phyloP scores from a whole-genome alignment of 176 grass and related monocot species.

The Neostapfia colusana region DNA sequence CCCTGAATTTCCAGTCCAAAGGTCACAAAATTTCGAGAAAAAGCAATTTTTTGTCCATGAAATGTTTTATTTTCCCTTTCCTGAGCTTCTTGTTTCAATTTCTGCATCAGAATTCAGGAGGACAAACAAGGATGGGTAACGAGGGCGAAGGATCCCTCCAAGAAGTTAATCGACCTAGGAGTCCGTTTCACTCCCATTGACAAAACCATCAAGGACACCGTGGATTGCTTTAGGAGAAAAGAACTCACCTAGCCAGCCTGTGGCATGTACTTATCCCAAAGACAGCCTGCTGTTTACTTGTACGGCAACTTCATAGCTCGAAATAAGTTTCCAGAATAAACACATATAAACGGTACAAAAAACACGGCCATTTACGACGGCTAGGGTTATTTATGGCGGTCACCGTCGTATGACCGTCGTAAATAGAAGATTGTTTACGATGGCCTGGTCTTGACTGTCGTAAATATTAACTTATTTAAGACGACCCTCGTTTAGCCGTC shows the following conservation, averaged over 20 bases:
- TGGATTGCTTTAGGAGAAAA: constrained; percentile 55
- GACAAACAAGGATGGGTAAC: constrained; percentile 58
- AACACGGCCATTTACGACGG: too few relatives aligned
- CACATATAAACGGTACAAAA: too few relatives aligned
- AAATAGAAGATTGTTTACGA: too few relatives aligned
- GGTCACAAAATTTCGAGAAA: constrained; percentile 23
- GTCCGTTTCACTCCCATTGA: constrained; percentile 46
- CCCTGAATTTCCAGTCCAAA: constrained; percentile 46
- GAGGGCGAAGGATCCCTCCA: constrained; percentile 40
- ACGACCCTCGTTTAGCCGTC: too few relatives aligned
- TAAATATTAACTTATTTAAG: too few relatives aligned
- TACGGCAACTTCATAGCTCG: too few relatives aligned
- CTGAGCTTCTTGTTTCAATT: not conserved
- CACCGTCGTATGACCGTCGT: too few relatives aligned
- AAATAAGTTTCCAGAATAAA: too few relatives aligned
- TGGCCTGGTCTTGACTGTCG: too few relatives aligned
- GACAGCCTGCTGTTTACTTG: too few relatives aligned
- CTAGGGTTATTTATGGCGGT: too few relatives aligned
- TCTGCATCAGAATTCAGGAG: constrained; percentile 38
- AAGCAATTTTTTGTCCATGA: not conserved
- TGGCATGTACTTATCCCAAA: too few relatives aligned
- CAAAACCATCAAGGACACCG: constrained; percentile 43
- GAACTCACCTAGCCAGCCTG: constrained; percentile 35
- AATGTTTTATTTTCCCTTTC: not conserved
- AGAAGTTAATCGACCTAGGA: constrained; percentile 56